phyloP scores from a whole-genome alignment of 2,329 filamentous ascomycete species.

The Emmonsiellopsis sp. region DNA sequence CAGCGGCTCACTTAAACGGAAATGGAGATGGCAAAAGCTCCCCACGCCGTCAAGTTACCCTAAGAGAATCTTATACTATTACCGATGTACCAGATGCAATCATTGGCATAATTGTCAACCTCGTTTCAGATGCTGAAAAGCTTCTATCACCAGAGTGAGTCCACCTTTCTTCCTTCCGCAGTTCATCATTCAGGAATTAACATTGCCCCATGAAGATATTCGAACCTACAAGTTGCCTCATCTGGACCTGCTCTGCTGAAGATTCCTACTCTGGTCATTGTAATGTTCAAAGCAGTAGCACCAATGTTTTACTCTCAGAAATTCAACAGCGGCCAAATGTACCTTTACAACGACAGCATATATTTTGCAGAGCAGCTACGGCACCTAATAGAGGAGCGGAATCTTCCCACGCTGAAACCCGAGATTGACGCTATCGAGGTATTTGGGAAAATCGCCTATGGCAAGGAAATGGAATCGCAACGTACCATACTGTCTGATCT shows the following conservation, averaged over 20 bases:
- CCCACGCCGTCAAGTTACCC: slow-evolving; percentile 55
- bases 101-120: slow-evolving; percentile 31
- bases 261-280: slow-evolving; percentile 39
- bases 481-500: slow-evolving; percentile 54
- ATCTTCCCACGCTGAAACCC: slow-evolving; percentile 41
- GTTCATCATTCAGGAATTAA: slow-evolving; percentile 2
- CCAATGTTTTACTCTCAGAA: slow-evolving; percentile 37
- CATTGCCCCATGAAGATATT: slow-evolving; percentile 13
- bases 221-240: slow-evolving; percentile 29
- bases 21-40: slow-evolving; percentile 6
- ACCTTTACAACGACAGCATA: slow-evolving; percentile 56
- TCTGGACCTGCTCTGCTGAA: slow-evolving; percentile 36
- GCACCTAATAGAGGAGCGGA: slow-evolving; percentile 38
- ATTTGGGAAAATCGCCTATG: slow-evolving; percentile 54
- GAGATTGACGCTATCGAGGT: slow-evolving; percentile 49
- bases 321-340: slow-evolving; percentile 48
- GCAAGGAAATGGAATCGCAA: slow-evolving; percentile 57
- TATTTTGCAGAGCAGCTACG: slow-evolving; percentile 49
- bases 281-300: slow-evolving; percentile 43
- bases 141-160: slow-evolving; percentile 31
- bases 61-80: slow-evolving; percentile 80
- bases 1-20: slow-evolving; percentile 14
- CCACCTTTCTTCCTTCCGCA: background rate
- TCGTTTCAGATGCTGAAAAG: slow-evolving; percentile 33
- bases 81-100: slow-evolving; percentile 80